Percentiles rank a stretch among this genome's conserved stretches.
Evolutionary conservation across 441 rosid genomes (phyloP).

Genomic region (Erodium trifolium): DNA sequence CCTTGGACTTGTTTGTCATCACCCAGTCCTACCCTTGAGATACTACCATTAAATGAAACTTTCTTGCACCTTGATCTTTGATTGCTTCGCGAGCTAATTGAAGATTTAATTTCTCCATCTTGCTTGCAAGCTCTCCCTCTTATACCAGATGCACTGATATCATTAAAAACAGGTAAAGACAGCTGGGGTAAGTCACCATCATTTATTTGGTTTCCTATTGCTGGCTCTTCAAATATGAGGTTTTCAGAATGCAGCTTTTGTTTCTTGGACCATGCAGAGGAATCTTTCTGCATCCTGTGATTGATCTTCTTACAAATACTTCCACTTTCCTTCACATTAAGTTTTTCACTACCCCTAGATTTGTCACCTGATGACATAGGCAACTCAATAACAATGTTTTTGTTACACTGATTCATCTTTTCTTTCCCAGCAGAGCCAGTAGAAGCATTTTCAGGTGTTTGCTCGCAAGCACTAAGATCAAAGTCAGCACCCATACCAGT

Average conservation of each 20-base stretch:
- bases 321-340: conserved; percentile 20
- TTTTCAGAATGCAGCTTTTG: conserved; percentile 19
- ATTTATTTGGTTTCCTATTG: conserved; percentile 15
- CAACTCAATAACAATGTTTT: conserved; percentile 11
- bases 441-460: conserved; percentile 18
- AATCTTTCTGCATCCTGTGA: conserved; percentile 12
- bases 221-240: conserved; percentile 14
- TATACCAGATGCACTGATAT: conserved; percentile 11
- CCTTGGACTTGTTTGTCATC: conserved; percentile 18
- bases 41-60: conserved; percentile 21
- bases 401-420: conserved; percentile 15
- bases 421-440: conserved; percentile 19
- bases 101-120: conserved; percentile 24
- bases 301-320: conserved; percentile 19
- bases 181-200: conserved; percentile 12
- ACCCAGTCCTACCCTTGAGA: conserved; percentile 24
- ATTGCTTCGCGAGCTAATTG: conserved; percentile 18
- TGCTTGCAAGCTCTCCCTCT: conserved; percentile 21
- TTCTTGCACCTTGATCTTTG: conserved; percentile 20
- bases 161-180: conserved; percentile 12
- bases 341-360: conserved; percentile 13
- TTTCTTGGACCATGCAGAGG: conserved; percentile 23
- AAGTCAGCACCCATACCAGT: conserved; percentile 15
- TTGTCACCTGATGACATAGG: conserved; percentile 13
- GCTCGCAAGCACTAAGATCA: conserved; percentile 13